Base-by-base conservation (phyloP, 83 land plant species). In the Larix sibirica region DNA sequence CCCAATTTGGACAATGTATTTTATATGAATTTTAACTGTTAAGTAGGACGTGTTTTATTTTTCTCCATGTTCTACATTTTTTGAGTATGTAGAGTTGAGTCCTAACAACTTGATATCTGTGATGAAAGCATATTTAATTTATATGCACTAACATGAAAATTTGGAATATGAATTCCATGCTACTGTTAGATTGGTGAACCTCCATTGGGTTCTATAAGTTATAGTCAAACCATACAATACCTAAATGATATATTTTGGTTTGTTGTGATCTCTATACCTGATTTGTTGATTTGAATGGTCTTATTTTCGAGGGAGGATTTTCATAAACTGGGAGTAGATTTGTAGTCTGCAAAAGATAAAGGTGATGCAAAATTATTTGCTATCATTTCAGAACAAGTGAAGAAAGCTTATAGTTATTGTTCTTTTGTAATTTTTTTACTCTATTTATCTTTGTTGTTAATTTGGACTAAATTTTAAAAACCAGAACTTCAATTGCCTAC, bases 261-360 rank as follows among this genome's bases (percentile, higher is more conserved):
- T 67, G 38, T 31, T 28, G 31, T 70, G 38, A 36, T 70, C 21
- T 28, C 20, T 42, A 18, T 73, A 44, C 14, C 47, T 73, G 50
- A n/a, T 21, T 44, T 73, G 21, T 23, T 73, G 77, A 73, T 73
- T 33, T 73, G 23, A 40, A 50, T 2, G 54, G 47, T 50, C 58
- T 73, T 73, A 50, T 36, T 47, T 67, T 84, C 63, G 84, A 93
- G 95, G 86, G 82, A 81, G 24, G 86, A 88, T 28, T 93, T 91
- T 67, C 81, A 44, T 4, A 85, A 89, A 82, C 78, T 93, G 18
- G 92, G 89, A 13, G 67, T 69, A 66, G 92, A 91, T 1, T 84
- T 93, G 77, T 83, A 88, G 4, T 59, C 63, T 75, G 88, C 89
- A 1, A 88, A 87, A 89, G 86, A 71, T n/a, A 81, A 86, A 63